These are phyloP conservation scores for Heritiera littoralis DNA, from an alignment of 345 rosid species.

Conservation along the genomic window DNA sequence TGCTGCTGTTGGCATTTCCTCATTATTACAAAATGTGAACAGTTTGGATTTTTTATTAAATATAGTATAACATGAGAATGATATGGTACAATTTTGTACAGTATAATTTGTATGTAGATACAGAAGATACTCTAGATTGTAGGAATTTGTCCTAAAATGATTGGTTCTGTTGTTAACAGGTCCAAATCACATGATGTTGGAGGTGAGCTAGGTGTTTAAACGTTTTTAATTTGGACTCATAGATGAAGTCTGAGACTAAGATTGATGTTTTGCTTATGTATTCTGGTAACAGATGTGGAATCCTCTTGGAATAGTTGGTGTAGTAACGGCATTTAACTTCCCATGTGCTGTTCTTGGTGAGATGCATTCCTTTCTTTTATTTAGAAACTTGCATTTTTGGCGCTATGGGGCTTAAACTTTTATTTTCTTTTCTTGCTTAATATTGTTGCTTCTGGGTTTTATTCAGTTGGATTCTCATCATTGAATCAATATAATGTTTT, in stretches of 20 bases:
- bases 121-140: background rate
- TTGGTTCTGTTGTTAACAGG: slow-evolving; percentile 58
- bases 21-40: background rate
- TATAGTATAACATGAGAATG: background rate
- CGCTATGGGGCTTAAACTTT: background rate
- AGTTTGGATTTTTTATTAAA: background rate
- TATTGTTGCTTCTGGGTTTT: background rate
- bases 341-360: slow-evolving; percentile 98
- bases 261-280: slow-evolving; percentile 26
- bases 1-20: background rate
- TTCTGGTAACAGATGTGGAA: slow-evolving; percentile 77
- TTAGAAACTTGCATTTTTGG: background rate
- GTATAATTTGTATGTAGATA: background rate
- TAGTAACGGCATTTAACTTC: slow-evolving; percentile 93
- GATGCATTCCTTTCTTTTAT: slow-evolving; percentile 29
- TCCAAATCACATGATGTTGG: slow-evolving; percentile 93
- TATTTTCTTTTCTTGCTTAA: slow-evolving; percentile 1
- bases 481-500: background rate
- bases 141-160: slow-evolving; percentile 22
- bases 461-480: background rate
- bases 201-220: slow-evolving; percentile 50
- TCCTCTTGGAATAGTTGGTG: slow-evolving; percentile 97
- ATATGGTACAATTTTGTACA: background rate
- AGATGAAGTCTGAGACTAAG: background rate
- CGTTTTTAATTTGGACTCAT: slow-evolving; percentile 17